Evolutionary conservation across 106 monocot species (phyloP), one percentile per base, ranked within the genome.

Genomic region (Gastrodia elata): DNA sequence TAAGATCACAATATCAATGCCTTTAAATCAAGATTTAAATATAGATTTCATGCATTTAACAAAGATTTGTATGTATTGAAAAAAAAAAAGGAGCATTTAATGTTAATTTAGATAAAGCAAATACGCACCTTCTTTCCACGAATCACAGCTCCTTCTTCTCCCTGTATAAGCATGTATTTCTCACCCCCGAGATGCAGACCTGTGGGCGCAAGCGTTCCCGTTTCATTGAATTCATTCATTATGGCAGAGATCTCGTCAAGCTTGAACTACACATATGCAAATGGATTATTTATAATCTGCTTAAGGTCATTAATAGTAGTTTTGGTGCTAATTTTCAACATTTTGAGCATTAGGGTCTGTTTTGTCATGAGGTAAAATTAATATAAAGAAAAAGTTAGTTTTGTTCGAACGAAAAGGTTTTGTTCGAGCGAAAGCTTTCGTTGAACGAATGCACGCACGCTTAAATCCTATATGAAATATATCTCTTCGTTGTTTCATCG

Each of bases 131-230:
- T 83, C 42, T 83, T 83, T 41, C 83, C 83, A 15, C 83, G 79
- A 73, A 83, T 83, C 35, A 83, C 83, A 76, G 75, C 83, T 61
- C 79, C 83, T 6, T 78, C 38, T 74, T 83, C 83, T 25, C 83
- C 83, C 78, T 83, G 78, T 30, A 83, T 83, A 22, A 83, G 75
- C 83, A 83, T 83, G 71, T 83, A 79, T 64, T 79, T 83, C 70
- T 75, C 67, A 22, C 72, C 79, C 18, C 79, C 83, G 14, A 83
- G 75, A 46, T 65, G 71, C 37, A 83, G 73, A 30, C 83, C 83
- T 57, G 79, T 79, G 26, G 83, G 83, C 37, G 76, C 83, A 56
- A 83, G 76, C 76, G 83, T 33, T 24, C 79, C 79, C 39, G 83
- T 79, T 76, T 83, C 83, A 39, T 61, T 39, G 40, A 83, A 83